Evolutionary conservation across 2,329 filamentous ascomycete genomes (phyloP).

Genomic region (Trichoderma harzianum): DNA sequence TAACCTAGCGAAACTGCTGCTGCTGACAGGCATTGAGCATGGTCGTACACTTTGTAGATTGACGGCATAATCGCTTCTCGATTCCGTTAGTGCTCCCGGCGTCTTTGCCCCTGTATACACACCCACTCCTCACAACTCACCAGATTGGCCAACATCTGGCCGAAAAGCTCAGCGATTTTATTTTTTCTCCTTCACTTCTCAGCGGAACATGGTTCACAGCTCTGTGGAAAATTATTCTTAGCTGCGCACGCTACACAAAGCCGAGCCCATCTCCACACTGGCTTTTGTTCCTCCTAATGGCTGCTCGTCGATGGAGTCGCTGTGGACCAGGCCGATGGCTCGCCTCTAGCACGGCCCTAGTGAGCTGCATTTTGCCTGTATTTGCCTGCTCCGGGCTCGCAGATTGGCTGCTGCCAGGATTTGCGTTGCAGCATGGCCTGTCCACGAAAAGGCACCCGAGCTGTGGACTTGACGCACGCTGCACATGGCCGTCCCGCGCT

Average conservation of each 20-base stretch:
- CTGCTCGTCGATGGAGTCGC: constrained; percentile 9
- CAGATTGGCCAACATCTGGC: background rate
- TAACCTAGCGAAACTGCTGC: background rate
- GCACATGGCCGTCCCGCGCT: constrained; percentile 13
- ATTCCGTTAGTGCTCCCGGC: background rate
- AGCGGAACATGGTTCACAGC: constrained; percentile 6
- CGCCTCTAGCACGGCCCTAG: constrained; percentile 8
- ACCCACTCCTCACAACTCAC: background rate
- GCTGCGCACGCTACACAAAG: constrained; percentile 2
- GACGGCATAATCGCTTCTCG: background rate
- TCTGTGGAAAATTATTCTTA: background rate
- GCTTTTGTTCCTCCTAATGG: background rate
- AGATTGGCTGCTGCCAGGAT: constrained; percentile 8
- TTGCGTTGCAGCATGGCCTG: background rate
- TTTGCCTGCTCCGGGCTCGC: constrained; percentile 4
- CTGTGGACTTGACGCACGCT: constrained; percentile 9
- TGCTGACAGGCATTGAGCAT: background rate
- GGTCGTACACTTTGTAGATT: background rate
- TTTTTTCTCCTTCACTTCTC: background rate
- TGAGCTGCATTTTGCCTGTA: constrained; percentile 10
- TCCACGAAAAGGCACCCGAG: background rate
- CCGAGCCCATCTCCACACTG: constrained; percentile 4
- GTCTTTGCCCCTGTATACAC: background rate
- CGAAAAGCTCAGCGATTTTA: background rate
- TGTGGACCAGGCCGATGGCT: constrained; percentile 8